These are phyloP conservation scores for Candida sonorensis DNA, from an alignment of 805 yeast genomes.

Conservation along the genomic window DNA sequence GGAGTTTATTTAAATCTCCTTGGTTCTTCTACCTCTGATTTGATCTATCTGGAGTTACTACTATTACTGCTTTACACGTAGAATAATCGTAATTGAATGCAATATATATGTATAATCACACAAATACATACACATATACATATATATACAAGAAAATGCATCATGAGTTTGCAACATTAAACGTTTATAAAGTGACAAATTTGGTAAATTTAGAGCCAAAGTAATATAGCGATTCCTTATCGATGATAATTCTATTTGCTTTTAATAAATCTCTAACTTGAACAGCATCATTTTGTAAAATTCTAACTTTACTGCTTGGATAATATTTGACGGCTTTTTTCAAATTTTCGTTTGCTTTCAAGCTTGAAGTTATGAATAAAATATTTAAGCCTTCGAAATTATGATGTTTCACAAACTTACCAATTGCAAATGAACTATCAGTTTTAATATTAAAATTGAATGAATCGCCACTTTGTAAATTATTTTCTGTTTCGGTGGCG, in stretches of 20 bases:
- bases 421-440: constrained; percentile 23
- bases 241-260: constrained; percentile 71
- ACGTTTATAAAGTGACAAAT: constrained; percentile 11
- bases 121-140: too few relatives aligned
- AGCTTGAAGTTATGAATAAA: constrained; percentile 59
- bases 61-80: too few relatives aligned
- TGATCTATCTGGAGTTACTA: too few relatives aligned
- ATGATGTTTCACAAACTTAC: constrained; percentile 38
- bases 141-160: background rate
- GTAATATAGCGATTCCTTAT: constrained; percentile 64
- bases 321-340: constrained; percentile 48
- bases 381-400: constrained; percentile 45
- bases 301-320: constrained; percentile 47
- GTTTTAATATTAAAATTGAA: constrained; percentile 23
- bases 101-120: too few relatives aligned
- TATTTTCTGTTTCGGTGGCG: constrained; percentile 4
- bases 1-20: too few relatives aligned
- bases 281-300: constrained; percentile 68
- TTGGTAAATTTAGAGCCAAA: constrained; percentile 30
- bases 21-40: too few relatives aligned
- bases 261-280: constrained; percentile 78
- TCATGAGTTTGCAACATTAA: background rate
- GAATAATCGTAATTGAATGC: too few relatives aligned
- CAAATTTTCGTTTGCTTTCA: constrained; percentile 41
- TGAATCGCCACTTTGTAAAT: constrained; percentile 20